A percentile compares a stretch with the other conserved stretches of the same genome.
Evolutionary conservation across 108 stramenopile species (phyloP).

Genomic region (Cyclostephanos tholiformis): DNA sequence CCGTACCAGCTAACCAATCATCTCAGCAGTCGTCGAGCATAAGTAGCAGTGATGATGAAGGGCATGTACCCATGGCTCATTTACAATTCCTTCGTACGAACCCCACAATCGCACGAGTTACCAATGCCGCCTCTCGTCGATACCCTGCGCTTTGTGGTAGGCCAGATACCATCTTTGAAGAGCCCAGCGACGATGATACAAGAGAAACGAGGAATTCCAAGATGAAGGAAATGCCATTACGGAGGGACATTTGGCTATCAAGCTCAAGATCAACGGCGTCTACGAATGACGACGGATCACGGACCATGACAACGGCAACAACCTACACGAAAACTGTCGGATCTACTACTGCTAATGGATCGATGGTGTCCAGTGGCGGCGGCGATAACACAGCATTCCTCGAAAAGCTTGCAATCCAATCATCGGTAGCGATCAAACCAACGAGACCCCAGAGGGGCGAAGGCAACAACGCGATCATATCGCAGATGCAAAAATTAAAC

Average conservation of each 20-base stretch:
- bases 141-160: slow-evolving; percentile 63
- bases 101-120: slow-evolving; percentile 39
- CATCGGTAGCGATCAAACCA: slow-evolving; percentile 55
- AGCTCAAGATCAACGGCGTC: slow-evolving; percentile 23
- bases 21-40: neutral
- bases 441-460: slow-evolving; percentile 16
- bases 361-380: slow-evolving; percentile 54
- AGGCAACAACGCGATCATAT: slow-evolving; percentile 13
- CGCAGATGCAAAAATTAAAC: neutral
- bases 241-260: neutral
- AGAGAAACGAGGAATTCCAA: neutral
- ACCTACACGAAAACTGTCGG: neutral
- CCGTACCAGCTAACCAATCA: slow-evolving; percentile 54
- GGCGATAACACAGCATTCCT: slow-evolving; percentile 76
- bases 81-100: slow-evolving; percentile 64
- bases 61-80: slow-evolving; percentile 61
- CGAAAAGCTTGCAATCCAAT: slow-evolving; percentile 70
- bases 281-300: slow-evolving; percentile 10
- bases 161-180: slow-evolving; percentile 66
- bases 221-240: neutral
- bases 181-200: slow-evolving; percentile 31
- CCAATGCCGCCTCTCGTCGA: slow-evolving; percentile 37
- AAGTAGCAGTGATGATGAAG: slow-evolving; percentile 19
- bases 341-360: slow-evolving; percentile 38
- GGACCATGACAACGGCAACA: slow-evolving; percentile 11